Base-by-base conservation (phyloP, 2,329 filamentous ascomycete genomes). In the Aureobasidium sp. region DNA sequence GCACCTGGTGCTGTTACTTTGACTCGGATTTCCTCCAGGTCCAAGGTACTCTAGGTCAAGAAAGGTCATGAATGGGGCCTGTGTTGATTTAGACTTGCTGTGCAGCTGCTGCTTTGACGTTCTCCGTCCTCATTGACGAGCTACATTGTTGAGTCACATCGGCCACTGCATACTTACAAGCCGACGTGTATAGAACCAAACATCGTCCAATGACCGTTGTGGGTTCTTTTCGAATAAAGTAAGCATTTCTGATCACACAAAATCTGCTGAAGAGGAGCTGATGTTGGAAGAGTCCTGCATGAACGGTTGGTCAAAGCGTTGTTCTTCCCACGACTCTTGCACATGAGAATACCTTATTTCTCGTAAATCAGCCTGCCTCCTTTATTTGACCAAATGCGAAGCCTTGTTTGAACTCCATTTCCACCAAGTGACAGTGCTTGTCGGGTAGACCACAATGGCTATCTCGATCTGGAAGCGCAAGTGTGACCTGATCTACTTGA, bases 401-500 rank as follows among this genome's bases (percentile, higher is more conserved):
- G n/a, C n/a, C n/a, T n/a, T n/a, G n/a, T n/a, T n/a, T n/a, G n/a
- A n/a, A n/a, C n/a, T n/a, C n/a, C n/a, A n/a, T n/a, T n/a, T n/a
- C n/a, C n/a, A n/a, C n/a, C n/a, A 10, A 37, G n/a, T 20, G 39
- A 43, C 12, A n/a, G 37, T 32, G 13, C 26, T 39, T 8, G 36
- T 10, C 50, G 29, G 26, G 1, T 12, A 26, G 13, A n/a, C 8
- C 37, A 43, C 12, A 20, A 74, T 75, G 72, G 69, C 69, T 17
- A 60, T 62, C 3, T 68, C 69, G 1, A 72, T 76, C 17, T 68
- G 73, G 34, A 64, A 67, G 26, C 72, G 78, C 51, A 79, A 78
- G 69, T 71, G 71, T 24, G 79, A 82, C 62, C 64, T 79, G 5
- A 63, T 77, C 34, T 84, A 84, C 67, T 75, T 87, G 5, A 66